A percentile compares a stretch with the other conserved stretches of the same genome.
These are phyloP conservation scores for Bertia moriformis DNA, from an alignment of 2,329 filamentous ascomycete genomes.

Conservation along the genomic window DNA sequence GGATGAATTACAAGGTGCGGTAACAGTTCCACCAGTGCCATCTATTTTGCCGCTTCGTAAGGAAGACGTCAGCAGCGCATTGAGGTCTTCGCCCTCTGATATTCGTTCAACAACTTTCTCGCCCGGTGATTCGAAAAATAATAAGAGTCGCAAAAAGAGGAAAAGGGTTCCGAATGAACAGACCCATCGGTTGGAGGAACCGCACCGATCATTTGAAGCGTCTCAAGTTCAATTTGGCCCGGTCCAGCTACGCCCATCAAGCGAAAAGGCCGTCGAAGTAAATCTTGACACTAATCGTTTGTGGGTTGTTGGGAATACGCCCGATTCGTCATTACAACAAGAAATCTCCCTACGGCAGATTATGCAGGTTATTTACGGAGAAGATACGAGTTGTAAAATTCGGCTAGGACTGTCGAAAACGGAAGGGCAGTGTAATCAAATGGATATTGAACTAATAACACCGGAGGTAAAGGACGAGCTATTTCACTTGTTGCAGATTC, in stretches of 20 bases:
- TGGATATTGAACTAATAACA: not conserved
- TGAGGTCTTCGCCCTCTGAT: not conserved
- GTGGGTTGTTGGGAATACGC: too few species aligned
- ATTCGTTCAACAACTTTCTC: not conserved
- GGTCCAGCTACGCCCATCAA: not conserved
- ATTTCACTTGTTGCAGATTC: not conserved
- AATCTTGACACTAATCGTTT: not conserved
- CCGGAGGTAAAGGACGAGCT: not conserved
- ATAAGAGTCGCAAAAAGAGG: not conserved
- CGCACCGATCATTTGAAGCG: not conserved
- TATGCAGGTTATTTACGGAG: not conserved
- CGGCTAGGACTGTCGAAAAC: not conserved
- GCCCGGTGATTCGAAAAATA: not conserved
- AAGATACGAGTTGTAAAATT: not conserved
- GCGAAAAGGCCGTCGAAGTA: not conserved
- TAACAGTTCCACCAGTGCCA: conserved; percentile 11
- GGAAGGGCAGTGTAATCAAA: not conserved
- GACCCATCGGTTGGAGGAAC: not conserved
- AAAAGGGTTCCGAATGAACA: too few species aligned
- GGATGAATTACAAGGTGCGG: conserved; percentile 21
- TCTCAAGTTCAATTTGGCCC: not conserved
- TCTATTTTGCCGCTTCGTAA: conserved; percentile 3
- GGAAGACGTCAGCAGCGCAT: conserved; percentile 3
- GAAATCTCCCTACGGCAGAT: not conserved
- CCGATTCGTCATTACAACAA: too few species aligned